phyloP scores from a whole-genome alignment of 2,329 filamentous ascomycete genomes.

The Lanzia echinophila region DNA sequence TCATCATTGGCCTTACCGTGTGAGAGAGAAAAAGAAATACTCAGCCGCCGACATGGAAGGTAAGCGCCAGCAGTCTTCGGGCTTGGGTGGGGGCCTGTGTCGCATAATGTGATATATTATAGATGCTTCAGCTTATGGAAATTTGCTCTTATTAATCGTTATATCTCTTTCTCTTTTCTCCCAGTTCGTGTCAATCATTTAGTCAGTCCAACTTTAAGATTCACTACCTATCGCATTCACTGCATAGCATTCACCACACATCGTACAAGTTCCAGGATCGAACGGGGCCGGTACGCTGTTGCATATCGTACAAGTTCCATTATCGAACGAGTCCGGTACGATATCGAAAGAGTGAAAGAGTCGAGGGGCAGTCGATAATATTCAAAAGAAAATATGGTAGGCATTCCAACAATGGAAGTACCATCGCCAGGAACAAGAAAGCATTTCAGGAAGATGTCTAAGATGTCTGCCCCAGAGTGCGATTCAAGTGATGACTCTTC shows the following conservation, averaged over 20 bases:
- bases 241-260: not conserved
- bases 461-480: not conserved
- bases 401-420: not conserved
- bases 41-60: conserved; percentile 5
- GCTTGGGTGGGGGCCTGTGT: not conserved
- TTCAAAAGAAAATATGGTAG: not conserved
- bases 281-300: too few species aligned
- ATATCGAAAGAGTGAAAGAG: too few species aligned
- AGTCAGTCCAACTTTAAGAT: not conserved
- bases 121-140: not conserved
- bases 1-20: not conserved
- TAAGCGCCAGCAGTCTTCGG: conserved; percentile 2
- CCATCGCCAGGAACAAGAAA: not conserved
- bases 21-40: not conserved
- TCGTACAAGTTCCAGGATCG: too few species aligned
- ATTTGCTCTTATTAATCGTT: too few species aligned
- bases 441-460: not conserved
- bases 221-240: not conserved
- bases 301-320: too few species aligned
- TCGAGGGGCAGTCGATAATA: too few species aligned
- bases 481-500: not conserved
- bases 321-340: too few species aligned
- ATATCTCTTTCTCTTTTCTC: too few species aligned
- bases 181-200: too few species aligned
- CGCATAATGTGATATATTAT: not conserved